Conservation (phyloP, 352 stramenopile genomes). For the Elongisporangium prolatum region DNA sequence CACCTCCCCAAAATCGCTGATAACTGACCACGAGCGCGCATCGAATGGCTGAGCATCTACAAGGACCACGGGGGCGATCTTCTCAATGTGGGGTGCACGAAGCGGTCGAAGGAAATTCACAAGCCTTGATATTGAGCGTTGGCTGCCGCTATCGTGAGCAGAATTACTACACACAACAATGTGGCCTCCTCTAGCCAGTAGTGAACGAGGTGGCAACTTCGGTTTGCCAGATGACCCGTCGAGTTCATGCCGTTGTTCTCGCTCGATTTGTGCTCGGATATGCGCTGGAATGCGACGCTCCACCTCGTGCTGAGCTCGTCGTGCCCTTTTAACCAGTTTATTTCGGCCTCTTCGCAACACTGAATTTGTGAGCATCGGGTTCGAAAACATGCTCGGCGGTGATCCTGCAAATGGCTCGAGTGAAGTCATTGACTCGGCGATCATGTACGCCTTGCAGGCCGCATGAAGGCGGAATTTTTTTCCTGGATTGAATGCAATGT, state of each 20-base stretch:
- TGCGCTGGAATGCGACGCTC: constrained; percentile 55
- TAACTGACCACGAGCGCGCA: constrained; percentile 53
- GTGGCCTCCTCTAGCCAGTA: constrained; percentile 52
- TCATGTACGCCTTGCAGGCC: constrained; percentile 66
- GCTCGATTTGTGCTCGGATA: constrained; percentile 58
- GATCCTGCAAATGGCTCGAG: constrained; percentile 38
- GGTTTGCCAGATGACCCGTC: constrained; percentile 29
- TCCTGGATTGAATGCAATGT: constrained; percentile 76
- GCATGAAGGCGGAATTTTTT: constrained; percentile 43
- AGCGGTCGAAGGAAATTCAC: constrained; percentile 77
- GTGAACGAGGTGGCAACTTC: constrained; percentile 25
- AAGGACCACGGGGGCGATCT: constrained; percentile 65
- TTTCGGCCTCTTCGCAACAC: constrained; percentile 24
- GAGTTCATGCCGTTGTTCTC: constrained; percentile 19
- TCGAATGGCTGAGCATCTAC: constrained; percentile 71
- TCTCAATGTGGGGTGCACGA: constrained; percentile 62
- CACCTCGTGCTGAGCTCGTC: constrained; percentile 64
- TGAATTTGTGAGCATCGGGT: constrained; percentile 21
- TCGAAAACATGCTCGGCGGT: constrained; percentile 11
- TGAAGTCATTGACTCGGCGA: constrained; percentile 62
- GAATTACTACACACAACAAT: constrained; percentile 84
- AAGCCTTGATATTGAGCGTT: constrained; percentile 55
- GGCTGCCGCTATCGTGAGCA: constrained; percentile 47
- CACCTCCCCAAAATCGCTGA: constrained; percentile 65
- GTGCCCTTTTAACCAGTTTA: constrained; percentile 49